Evolutionary conservation across 768 basidiomycete species (phyloP).

Genomic region (Boletus subcaerulescens): DNA sequence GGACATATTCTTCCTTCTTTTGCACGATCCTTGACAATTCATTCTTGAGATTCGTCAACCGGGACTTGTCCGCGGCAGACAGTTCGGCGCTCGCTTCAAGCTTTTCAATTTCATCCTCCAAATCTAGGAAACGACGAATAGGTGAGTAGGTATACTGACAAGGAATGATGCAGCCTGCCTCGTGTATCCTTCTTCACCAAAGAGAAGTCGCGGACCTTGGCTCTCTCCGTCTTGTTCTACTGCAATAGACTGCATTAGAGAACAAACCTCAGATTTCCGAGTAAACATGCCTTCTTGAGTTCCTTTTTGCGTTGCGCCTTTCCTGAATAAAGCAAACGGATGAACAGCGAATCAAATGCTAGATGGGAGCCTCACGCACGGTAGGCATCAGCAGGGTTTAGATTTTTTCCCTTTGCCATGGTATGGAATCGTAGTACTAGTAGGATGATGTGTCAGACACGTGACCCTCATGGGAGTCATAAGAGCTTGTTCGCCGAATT

Average conservation of each 20-base stretch:
- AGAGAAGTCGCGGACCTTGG: conserved; percentile 83
- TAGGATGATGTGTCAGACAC: conserved; percentile 13
- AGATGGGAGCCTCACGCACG: conserved; percentile 49
- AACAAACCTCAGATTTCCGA: conserved; percentile 11
- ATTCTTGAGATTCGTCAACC: conserved; percentile 65
- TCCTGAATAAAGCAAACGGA: conserved; percentile 43
- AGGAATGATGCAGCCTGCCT: conserved; percentile 42
- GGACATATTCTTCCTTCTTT: conserved; percentile 90
- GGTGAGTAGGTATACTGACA: conserved; percentile 1
- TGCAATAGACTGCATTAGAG: conserved; percentile 33
- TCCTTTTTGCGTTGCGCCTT: conserved; percentile 94
- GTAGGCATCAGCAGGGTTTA: conserved; percentile 93
- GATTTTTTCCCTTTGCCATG: conserved; percentile 83
- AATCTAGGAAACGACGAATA: conserved; percentile 44
- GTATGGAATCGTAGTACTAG: too few relatives aligned
- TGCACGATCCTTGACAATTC: conserved; percentile 79
- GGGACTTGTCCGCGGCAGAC: conserved; percentile 55
- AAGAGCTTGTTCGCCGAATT: neutral
- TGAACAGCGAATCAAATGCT: conserved; percentile 2
- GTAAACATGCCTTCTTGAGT: conserved; percentile 70
- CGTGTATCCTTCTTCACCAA: conserved; percentile 92
- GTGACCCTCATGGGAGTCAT: conserved; percentile 28
- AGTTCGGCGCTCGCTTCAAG: conserved; percentile 49
- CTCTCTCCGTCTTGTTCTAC: conserved; percentile 89
- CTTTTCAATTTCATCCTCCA: conserved; percentile 76